Evolutionary conservation across 768 basidiomycete species (phyloP).

Genomic region (Leccinum barrowsii): DNA sequence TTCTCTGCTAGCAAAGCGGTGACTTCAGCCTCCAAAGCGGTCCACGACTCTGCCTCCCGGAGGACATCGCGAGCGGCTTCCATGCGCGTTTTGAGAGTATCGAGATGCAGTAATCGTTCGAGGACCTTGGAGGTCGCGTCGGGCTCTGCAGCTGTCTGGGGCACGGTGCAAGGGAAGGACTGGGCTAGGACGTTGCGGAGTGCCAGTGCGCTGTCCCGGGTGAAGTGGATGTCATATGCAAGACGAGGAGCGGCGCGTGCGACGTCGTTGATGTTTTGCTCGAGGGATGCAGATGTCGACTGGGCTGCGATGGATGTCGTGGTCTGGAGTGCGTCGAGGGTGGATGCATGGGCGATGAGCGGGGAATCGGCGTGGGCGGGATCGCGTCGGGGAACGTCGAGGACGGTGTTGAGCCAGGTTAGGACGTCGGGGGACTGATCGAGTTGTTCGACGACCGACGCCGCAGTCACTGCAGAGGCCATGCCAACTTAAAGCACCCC

Average conservation of each 20-base stretch:
- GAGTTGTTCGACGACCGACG: constrained; percentile 50
- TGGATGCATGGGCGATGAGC: constrained; percentile 57
- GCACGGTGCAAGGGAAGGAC: constrained; percentile 34
- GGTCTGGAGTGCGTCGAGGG: constrained; percentile 70
- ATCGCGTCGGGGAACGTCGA: constrained; percentile 33
- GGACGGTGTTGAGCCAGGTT: constrained; percentile 70
- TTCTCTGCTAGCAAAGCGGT: constrained; percentile 76
- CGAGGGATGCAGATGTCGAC: constrained; percentile 84
- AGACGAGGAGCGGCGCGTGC: constrained; percentile 88
- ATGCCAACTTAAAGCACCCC: constrained; percentile 8
- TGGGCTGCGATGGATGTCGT: constrained; percentile 83
- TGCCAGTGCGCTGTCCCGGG: constrained; percentile 85
- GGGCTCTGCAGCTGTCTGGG: constrained; percentile 1
- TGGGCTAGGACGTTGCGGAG: constrained; percentile 64
- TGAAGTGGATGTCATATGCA: constrained; percentile 95
- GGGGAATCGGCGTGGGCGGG: constrained; percentile 35
- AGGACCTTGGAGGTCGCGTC: constrained; percentile 63
- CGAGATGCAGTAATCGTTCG: constrained; percentile 74
- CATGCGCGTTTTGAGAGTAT: constrained; percentile 83
- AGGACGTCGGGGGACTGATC: constrained; percentile 59
- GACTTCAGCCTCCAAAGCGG: constrained; percentile 89
- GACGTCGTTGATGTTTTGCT: constrained; percentile 88
- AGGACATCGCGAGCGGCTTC: constrained; percentile 86
- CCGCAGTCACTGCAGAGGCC: constrained; percentile 27
- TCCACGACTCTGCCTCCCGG: constrained; percentile 96